Evolutionary conservation across 176 grass and related monocot species (phyloP).

Genomic region (Olyra latifolia): DNA sequence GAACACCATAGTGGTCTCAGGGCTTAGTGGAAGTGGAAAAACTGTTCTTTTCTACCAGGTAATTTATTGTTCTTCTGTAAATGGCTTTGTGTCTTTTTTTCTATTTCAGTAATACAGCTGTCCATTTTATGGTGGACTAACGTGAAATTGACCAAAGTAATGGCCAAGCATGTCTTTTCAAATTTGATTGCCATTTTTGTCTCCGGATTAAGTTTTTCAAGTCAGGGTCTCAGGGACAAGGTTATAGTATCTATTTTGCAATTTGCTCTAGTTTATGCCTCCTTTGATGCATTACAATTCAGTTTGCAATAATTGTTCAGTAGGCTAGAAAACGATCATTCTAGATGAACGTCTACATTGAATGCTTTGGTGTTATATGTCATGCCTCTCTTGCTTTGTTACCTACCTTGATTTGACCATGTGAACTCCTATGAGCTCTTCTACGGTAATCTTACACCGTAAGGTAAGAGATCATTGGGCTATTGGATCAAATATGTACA

Average conservation of each 20-base stretch:
- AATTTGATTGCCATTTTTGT: background rate
- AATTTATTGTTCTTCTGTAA: slow-evolving; percentile 15
- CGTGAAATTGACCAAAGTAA: background rate
- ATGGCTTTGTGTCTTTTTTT: slow-evolving; percentile 7
- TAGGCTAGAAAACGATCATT: slow-evolving; percentile 3
- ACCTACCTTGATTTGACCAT: background rate
- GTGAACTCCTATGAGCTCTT: background rate
- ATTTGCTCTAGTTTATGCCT: background rate
- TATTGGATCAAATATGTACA: too few relatives aligned
- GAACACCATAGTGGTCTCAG: slow-evolving; percentile 77
- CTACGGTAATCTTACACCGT: too few relatives aligned
- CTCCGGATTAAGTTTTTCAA: background rate
- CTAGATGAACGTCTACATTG: background rate
- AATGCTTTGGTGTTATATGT: background rate
- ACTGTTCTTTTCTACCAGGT: slow-evolving; percentile 95
- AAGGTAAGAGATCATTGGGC: too few relatives aligned
- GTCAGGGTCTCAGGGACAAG: background rate
- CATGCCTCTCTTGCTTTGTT: background rate
- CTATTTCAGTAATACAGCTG: background rate
- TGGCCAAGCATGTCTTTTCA: background rate
- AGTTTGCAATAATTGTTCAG: background rate
- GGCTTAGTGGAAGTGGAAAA: slow-evolving; percentile 92
- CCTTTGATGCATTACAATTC: background rate
- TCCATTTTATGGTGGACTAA: slow-evolving; percentile 11
- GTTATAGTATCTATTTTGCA: background rate